A percentile compares a stretch with the other conserved stretches of the same genome.
phyloP scores from a whole-genome alignment of 1,139 yeast genomes.

The Pichia sp. region DNA sequence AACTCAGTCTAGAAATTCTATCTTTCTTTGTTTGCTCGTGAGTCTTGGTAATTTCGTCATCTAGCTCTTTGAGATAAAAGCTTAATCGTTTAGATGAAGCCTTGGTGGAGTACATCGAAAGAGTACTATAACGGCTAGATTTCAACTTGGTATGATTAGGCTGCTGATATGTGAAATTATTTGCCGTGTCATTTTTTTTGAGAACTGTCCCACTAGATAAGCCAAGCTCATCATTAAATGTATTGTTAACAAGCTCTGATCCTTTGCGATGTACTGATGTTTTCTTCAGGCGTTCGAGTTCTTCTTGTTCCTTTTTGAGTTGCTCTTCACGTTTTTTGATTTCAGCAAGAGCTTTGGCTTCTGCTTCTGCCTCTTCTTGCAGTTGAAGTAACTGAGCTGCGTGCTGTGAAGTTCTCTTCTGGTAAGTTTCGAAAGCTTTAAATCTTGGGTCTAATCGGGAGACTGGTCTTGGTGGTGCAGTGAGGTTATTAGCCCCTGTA shows the following conservation, averaged over 20 bases:
- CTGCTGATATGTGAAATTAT: neutral
- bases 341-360: slow-evolving; percentile 19
- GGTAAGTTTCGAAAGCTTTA: slow-evolving; percentile 30
- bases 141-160: slow-evolving; percentile 32
- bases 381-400: slow-evolving; percentile 23
- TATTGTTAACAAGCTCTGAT: slow-evolving; percentile 11
- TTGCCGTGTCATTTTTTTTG: slow-evolving; percentile 18
- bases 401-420: slow-evolving; percentile 28
- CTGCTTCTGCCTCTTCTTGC: slow-evolving; percentile 20
- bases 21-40: slow-evolving; percentile 22
- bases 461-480: slow-evolving; percentile 52
- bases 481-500: slow-evolving; percentile 24
- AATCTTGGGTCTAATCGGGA: slow-evolving; percentile 63
- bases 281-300: slow-evolving; percentile 11
- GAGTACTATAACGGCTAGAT: slow-evolving; percentile 59
- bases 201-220: slow-evolving; percentile 23
- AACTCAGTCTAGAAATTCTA: slow-evolving; percentile 17
- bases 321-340: slow-evolving; percentile 31
- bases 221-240: slow-evolving; percentile 18
- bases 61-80: slow-evolving; percentile 39
- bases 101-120: slow-evolving; percentile 66
- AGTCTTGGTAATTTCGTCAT: slow-evolving; percentile 29
- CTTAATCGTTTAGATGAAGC: slow-evolving; percentile 61
- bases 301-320: slow-evolving; percentile 16
- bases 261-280: slow-evolving; percentile 3